Evolutionary conservation across 768 basidiomycete species (phyloP).

Genomic region (Boletus edulis): DNA sequence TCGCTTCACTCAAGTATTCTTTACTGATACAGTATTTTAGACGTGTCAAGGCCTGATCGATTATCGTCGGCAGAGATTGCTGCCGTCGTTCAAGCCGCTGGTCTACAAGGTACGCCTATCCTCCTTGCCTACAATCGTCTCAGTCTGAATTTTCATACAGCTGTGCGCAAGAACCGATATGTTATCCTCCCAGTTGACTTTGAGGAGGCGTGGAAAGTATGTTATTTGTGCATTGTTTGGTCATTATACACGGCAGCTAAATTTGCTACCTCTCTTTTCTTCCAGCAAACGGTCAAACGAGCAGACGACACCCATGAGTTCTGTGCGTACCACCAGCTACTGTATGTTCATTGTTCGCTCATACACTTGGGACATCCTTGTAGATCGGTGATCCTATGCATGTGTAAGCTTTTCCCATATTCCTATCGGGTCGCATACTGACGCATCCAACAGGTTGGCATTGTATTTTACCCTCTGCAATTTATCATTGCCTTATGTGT

Average conservation of each 20-base stretch:
- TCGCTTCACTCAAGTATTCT: conserved; percentile 1
- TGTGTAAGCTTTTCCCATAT: conserved; percentile 37
- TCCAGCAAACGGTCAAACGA: conserved; percentile 94
- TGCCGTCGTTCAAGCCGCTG: conserved; percentile 94
- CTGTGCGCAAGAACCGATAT: conserved; percentile 97
- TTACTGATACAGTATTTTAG: conserved; percentile 40
- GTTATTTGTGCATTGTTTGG: conserved; percentile 58
- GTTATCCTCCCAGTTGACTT: conserved; percentile 96
- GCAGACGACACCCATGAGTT: conserved; percentile 97
- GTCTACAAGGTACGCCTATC: conserved; percentile 73
- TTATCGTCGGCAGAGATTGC: conserved; percentile 95
- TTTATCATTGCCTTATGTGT: conserved; percentile 18
- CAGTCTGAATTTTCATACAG: conserved; percentile 30
- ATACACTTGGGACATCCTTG: conserved; percentile 1
- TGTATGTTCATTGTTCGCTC: not conserved
- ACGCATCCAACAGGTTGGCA: conserved; percentile 24
- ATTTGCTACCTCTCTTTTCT: conserved; percentile 32
- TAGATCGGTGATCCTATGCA: conserved; percentile 39
- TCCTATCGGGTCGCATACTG: conserved; percentile 16
- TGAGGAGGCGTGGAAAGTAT: conserved; percentile 98
- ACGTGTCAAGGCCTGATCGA: conserved; percentile 95
- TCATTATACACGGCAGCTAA: conserved; percentile 29
- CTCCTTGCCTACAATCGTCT: not conserved
- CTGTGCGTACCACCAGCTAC: conserved; percentile 53
- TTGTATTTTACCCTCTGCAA: conserved; percentile 37